Base-by-base conservation (phyloP, 2,329 filamentous ascomycete genomes). In the Podosphaera leucotricha region DNA sequence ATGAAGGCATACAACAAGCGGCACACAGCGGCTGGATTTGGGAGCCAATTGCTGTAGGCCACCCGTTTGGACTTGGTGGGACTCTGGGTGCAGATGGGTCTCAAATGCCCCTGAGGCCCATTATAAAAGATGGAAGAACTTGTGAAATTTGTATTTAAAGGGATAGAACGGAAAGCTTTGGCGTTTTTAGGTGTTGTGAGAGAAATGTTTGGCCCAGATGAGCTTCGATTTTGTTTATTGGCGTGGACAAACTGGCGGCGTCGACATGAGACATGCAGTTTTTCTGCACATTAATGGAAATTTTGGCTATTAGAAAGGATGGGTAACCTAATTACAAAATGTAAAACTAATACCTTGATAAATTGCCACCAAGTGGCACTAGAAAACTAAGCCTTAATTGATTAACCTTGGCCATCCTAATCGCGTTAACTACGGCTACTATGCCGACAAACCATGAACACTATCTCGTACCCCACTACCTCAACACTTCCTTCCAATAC, bases 401-500 rank as follows among this genome's bases (percentile, higher is more conserved):
- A 13, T 11, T 13, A 11, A 33, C 28, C 15, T 33, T 33, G 15
- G 15, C 1, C 11, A 7, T 33, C 15, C 15, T 33, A 11, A 13
- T 13, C 28, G 28, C 15, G 28, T 33, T 33, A 33, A 33, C 28
- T 7, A 33, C 28, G 2, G 28, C 28, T 33, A 13, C 28, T 33
- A 11, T 33, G 28, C 11, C 11, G 6, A 33, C 15, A 33, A 13
- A 33, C 3, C 13, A 51, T 51, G 49, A 39, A 45, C 5, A 42
- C 55, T 43, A 62, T 80, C 47, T 77, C 77, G 45, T 65, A 82
- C 33, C 81, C 82, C 16, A 81, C 79, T 40, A 75, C 72, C 43
- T 74, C 75, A 45, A 75, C 77, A 51, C 70, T 90, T 42, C 70
- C 77, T n/a, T 77, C 80, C 43, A 69, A 72, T 22, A 66, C 84